Evolutionary conservation across 805 yeast genomes (phyloP).

Genomic region (Ogataea pignaliae): DNA sequence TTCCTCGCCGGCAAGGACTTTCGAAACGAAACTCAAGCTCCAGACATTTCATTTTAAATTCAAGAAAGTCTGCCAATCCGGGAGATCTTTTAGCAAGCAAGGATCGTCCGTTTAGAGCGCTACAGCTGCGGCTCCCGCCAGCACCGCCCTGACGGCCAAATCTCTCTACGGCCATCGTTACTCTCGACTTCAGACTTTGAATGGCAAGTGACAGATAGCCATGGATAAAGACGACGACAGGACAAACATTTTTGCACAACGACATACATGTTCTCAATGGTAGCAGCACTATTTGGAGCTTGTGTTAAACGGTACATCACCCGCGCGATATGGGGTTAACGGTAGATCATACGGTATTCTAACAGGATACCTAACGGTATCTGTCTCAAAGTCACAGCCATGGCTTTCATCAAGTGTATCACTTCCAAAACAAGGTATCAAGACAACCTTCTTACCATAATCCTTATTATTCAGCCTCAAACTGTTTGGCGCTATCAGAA

Average conservation of each 20-base stretch:
- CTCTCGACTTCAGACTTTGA: too few relatives aligned
- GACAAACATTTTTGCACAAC: too few relatives aligned
- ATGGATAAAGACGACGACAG: too few relatives aligned
- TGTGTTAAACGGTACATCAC: conserved; percentile 46
- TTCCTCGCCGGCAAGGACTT: too few relatives aligned
- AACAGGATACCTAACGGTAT: conserved; percentile 30
- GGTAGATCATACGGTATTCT: conserved; percentile 55
- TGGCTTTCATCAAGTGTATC: conserved; percentile 22
- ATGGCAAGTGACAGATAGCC: too few relatives aligned
- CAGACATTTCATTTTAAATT: conserved; percentile 47
- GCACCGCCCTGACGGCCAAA: too few relatives aligned
- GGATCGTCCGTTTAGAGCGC: too few relatives aligned
- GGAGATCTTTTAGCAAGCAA: conserved; percentile 80
- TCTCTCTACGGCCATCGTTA: too few relatives aligned
- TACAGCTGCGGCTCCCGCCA: too few relatives aligned
- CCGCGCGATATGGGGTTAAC: conserved; percentile 33
- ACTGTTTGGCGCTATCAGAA: conserved; percentile 36
- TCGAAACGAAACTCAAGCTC: conserved; percentile 21
- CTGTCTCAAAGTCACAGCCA: not conserved
- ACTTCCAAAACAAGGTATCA: conserved; percentile 42
- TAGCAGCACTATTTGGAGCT: too few relatives aligned
- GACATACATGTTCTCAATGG: too few relatives aligned
- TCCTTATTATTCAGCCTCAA: conserved; percentile 10
- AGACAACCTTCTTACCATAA: conserved; percentile 5
- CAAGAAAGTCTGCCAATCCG: conserved; percentile 62